Conservation (phyloP, 768 basidiomycete species). For the Tricholoma bakamatsutake region DNA sequence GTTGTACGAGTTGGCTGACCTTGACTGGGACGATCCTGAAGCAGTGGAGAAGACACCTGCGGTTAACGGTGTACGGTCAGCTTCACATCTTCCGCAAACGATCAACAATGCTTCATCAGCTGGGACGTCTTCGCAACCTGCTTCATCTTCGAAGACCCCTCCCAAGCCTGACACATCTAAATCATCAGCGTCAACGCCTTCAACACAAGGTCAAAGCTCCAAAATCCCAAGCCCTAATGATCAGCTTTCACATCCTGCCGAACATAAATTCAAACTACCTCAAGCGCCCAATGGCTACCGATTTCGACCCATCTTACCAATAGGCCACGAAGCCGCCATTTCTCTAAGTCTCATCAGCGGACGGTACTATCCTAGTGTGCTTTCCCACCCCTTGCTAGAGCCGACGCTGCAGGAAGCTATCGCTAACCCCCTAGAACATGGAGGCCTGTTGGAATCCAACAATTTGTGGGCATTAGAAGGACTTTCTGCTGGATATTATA, state of each 20-base stretch:
- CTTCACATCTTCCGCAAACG: background rate
- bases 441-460: conserved; percentile 34
- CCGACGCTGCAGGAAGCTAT: conserved; percentile 35
- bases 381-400: conserved; percentile 56
- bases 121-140: background rate
- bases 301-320: conserved; percentile 61
- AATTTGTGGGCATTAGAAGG: conserved; percentile 73
- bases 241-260: conserved; percentile 18
- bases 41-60: background rate
- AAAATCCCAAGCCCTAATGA: conserved; percentile 7
- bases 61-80: background rate
- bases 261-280: conserved; percentile 41
- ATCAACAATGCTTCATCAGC: background rate
- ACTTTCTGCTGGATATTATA: conserved; percentile 57
- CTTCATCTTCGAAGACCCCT: background rate
- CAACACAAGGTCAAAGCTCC: conserved; percentile 2
- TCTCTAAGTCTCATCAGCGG: conserved; percentile 69
- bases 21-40: conserved; percentile 52
- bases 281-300: conserved; percentile 59
- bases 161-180: conserved; percentile 23
- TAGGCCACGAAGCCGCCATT: conserved; percentile 60
- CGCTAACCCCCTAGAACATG: conserved; percentile 23
- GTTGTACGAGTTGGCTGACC: conserved; percentile 75
- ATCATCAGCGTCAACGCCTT: conserved; percentile 1
- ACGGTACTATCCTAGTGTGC: conserved; percentile 72